Conservation (phyloP, 1,139 yeast species). For the Ogataea hybrid region DNA sequence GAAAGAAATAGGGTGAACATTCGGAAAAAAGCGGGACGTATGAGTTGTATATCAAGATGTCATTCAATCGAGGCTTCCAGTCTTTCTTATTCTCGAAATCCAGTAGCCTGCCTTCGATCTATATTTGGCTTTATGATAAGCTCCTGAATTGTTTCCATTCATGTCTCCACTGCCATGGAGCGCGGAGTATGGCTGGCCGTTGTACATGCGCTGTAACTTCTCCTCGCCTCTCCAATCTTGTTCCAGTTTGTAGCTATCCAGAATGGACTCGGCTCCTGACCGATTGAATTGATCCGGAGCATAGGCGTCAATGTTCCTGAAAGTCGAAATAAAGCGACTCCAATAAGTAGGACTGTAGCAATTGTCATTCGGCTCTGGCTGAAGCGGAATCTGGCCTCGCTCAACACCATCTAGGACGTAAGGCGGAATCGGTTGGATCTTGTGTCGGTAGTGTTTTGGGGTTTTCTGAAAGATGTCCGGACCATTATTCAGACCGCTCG, state of each 20-base stretch:
- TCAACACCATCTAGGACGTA: conserved; percentile 53
- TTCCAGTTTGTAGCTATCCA: conserved; percentile 32
- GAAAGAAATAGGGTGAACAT: conserved; percentile 63
- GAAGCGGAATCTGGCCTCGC: conserved; percentile 9
- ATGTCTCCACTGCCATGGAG: conserved; percentile 19
- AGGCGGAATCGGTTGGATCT: conserved; percentile 45
- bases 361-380: not conserved
- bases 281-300: conserved; percentile 48
- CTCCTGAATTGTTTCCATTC: conserved; percentile 19
- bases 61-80: conserved; percentile 59
- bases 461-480: conserved; percentile 23
- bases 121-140: conserved; percentile 23
- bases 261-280: conserved; percentile 10
- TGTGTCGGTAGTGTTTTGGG: conserved; percentile 31
- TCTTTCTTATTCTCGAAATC: conserved; percentile 64
- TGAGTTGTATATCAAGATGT: conserved; percentile 70
- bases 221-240: conserved; percentile 73
- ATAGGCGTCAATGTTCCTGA: conserved; percentile 36
- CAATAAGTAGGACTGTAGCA: conserved; percentile 3
- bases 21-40: conserved; percentile 74
- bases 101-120: conserved; percentile 62
- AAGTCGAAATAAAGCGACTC: conserved; percentile 8
- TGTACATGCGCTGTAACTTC: conserved; percentile 53
- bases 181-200: conserved; percentile 36
- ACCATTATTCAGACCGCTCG: conserved; percentile 11